These are phyloP conservation scores for Sphaerulina musiva DNA, from an alignment of 2,329 filamentous ascomycete species.

Conservation along the genomic window DNA sequence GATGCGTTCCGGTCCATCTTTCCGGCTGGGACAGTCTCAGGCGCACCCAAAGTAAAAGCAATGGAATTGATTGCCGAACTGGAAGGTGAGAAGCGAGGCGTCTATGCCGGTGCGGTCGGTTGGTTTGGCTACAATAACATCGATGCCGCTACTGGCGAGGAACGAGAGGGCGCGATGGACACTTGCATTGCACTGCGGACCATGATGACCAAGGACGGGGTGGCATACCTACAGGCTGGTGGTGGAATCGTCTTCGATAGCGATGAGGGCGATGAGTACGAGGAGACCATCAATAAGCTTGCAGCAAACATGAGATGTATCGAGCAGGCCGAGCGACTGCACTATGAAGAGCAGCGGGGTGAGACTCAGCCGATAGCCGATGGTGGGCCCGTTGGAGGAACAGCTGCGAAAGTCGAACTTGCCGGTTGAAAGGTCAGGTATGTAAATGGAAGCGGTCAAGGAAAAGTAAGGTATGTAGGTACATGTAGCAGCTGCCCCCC, in stretches of 20 bases:
- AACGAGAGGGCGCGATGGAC: conserved; percentile 81
- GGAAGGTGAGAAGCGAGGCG: conserved; percentile 85
- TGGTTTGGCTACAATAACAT: conserved; percentile 83
- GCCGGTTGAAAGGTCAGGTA: conserved; percentile 1
- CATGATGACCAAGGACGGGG: conserved; percentile 86
- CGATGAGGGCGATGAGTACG: conserved; percentile 82
- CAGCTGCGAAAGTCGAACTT: conserved; percentile 11
- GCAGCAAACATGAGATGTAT: conserved; percentile 86
- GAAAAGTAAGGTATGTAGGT: not conserved
- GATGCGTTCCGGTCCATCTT: conserved; percentile 94
- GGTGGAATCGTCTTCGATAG: conserved; percentile 94
- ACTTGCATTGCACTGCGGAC: conserved; percentile 77
- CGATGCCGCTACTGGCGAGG: conserved; percentile 46
- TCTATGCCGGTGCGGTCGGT: conserved; percentile 92
- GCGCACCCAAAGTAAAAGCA: conserved; percentile 88
- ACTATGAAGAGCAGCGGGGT: conserved; percentile 45
- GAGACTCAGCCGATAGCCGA: not conserved
- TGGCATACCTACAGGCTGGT: conserved; percentile 82
- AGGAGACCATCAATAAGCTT: conserved; percentile 96
- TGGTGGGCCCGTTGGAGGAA: not conserved
- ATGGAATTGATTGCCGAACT: conserved; percentile 97
- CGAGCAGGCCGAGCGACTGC: conserved; percentile 69
- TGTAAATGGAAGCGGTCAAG: not conserved
- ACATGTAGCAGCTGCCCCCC: not conserved
- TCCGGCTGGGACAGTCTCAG: conserved; percentile 90